A percentile compares a stretch with the other conserved stretches of the same genome.
These are phyloP conservation scores for Neocucurbitaria cava DNA, from an alignment of 2,329 filamentous ascomycete species.

Conservation along the genomic window DNA sequence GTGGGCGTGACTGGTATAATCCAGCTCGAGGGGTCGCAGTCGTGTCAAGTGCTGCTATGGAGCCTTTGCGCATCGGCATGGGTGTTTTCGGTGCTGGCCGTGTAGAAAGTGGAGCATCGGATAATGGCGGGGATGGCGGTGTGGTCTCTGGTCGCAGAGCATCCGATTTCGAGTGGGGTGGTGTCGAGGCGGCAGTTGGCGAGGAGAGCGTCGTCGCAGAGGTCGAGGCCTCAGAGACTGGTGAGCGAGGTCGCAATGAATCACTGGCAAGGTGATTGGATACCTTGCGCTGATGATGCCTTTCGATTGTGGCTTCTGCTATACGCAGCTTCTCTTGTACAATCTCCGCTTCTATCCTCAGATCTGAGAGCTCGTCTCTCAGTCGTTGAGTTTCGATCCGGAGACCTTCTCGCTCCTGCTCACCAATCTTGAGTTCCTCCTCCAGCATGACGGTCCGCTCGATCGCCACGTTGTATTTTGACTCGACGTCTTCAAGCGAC, in stretches of 20 bases:
- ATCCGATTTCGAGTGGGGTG: slow-evolving; percentile 72
- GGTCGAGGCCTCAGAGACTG: slow-evolving; percentile 78
- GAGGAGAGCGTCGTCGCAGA: slow-evolving; percentile 83
- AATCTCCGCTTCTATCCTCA: slow-evolving; percentile 95
- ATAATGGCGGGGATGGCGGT: slow-evolving; percentile 92
- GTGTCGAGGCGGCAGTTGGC: slow-evolving; percentile 86
- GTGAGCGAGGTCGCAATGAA: slow-evolving; percentile 65
- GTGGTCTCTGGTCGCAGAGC: slow-evolving; percentile 73
- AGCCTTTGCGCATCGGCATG: slow-evolving; percentile 48
- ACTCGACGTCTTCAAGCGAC: slow-evolving; percentile 94
- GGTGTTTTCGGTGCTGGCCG: slow-evolving; percentile 51
- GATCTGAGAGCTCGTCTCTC: slow-evolving; percentile 87
- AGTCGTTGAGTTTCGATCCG: slow-evolving; percentile 91
- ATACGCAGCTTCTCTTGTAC: slow-evolving; percentile 91
- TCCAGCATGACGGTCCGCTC: slow-evolving; percentile 93
- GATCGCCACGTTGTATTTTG: slow-evolving; percentile 94
- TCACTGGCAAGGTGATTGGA: slow-evolving; percentile 57
- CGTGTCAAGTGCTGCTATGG: slow-evolving; percentile 60
- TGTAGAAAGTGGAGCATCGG: slow-evolving; percentile 74
- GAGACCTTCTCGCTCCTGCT: slow-evolving; percentile 87
- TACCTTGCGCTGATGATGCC: slow-evolving; percentile 60
- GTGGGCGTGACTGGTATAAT: slow-evolving; percentile 51
- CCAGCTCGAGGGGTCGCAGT: slow-evolving; percentile 62
- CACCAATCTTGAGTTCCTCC: slow-evolving; percentile 88
- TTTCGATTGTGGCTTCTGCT: slow-evolving; percentile 60